phyloP scores from a whole-genome alignment of 495 filamentous ascomycete genomes.

The Cenococcum geophilum region DNA sequence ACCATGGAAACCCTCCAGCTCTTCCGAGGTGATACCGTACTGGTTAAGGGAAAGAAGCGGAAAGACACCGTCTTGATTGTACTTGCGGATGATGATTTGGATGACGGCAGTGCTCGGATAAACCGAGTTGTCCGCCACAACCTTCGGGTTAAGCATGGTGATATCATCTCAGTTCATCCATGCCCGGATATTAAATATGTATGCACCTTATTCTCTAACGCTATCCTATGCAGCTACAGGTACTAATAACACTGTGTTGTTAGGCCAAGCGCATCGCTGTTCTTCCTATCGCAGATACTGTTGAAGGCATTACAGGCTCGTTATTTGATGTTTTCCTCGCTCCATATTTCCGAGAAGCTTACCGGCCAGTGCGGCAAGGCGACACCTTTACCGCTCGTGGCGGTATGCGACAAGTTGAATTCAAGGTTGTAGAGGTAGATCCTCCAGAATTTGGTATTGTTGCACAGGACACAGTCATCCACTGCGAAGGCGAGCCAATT shows the following conservation, averaged over 20 bases:
- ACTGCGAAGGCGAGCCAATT: conserved; percentile 97
- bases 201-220: conserved; percentile 36
- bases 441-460: conserved; percentile 98
- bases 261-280: conserved; percentile 98
- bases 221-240: neutral
- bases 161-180: conserved; percentile 94
- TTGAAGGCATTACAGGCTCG: conserved; percentile 94
- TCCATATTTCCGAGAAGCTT: conserved; percentile 98
- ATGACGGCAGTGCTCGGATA: conserved; percentile 92
- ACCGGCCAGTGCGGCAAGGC: conserved; percentile 90
- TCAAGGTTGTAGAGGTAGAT: conserved; percentile 98
- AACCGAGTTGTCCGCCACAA: conserved; percentile 98
- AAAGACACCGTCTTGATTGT: conserved; percentile 98
- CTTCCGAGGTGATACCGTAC: conserved; percentile 95
- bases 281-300: conserved; percentile 94
- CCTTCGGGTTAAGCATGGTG: conserved; percentile 94
- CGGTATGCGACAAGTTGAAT: conserved; percentile 97
- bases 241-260: conserved; percentile 27
- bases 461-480: conserved; percentile 95
- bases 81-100: conserved; percentile 92
- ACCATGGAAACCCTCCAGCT: conserved; percentile 98
- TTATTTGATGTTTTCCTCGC: conserved; percentile 99
- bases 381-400: conserved; percentile 95
- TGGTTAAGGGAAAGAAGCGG: conserved; percentile 99
- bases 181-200: conserved; percentile 99